Evolutionary conservation across 2,329 filamentous ascomycete genomes (phyloP), one percentile per base, ranked within the genome.

Genomic region (Trichophyton mentagrophytes): DNA sequence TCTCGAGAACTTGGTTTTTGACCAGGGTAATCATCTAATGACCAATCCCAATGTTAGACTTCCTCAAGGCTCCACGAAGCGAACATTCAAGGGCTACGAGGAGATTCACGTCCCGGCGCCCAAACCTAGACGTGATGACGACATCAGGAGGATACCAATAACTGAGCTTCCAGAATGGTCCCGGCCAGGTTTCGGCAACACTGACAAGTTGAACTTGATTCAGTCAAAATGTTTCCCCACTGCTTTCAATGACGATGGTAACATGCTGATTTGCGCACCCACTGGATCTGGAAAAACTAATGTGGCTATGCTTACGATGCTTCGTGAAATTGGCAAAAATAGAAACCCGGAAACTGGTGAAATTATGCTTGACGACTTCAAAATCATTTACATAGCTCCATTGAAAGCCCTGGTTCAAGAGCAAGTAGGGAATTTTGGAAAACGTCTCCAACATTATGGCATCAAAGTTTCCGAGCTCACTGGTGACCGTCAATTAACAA

Each of bases 201-300:
- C 91, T 6, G 89, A 90, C 69, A 86, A 90, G 53, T 82, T 99
- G 60, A 99, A 99, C 76, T 89, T 90, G 65, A 93, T 99, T 46
- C 93, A 99, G 76, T 93, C 92, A 2, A 91, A 88, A 72, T 97
- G 92, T 71, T 99, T 85, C 70, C 88, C 90, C 1, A 85, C 88
- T 2, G 93, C 93, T 0, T 99, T 99, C 70, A 82, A 90, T 63
- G 88, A 92, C 63, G 95, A 99, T 70, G 92, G 90, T 36, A 99
- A 99, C 71, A 90, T 99, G 89, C 86, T 99, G 61, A 87, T 99
- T 70, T 99, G 93, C 73, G 95, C 93, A 5, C 93, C 93, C 1
- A 99, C 93, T 57, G 93, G 93, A 66, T 96, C 90, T 72, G 93
- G 93, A 71, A 99, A 99, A 78, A 99, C 93, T 1, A 99, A 99